A percentile compares a stretch with the other conserved stretches of the same genome.
phyloP scores from a whole-genome alignment of 176 grass and related monocot genomes.

The Avena insularis region DNA sequence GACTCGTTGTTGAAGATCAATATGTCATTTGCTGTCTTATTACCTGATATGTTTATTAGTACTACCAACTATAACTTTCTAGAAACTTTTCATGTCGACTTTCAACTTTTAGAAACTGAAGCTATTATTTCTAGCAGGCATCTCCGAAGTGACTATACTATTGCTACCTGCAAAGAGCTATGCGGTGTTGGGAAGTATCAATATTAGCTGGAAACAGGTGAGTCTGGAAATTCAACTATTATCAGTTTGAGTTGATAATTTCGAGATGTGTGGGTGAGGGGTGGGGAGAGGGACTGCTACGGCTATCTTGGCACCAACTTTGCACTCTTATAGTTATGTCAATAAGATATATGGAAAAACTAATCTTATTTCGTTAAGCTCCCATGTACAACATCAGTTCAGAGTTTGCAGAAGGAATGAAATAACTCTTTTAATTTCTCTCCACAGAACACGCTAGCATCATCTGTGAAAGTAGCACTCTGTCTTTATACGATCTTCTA shows the following conservation, averaged over 20 bases:
- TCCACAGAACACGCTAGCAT: neutral
- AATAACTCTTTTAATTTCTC: neutral
- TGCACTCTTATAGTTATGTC: neutral
- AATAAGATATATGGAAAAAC: neutral
- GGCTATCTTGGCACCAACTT: neutral
- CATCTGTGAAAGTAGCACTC: neutral
- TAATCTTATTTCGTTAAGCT: constrained; percentile 4
- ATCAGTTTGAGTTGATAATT: neutral
- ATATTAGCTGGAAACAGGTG: constrained; percentile 3
- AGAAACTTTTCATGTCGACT: neutral
- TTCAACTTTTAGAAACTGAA: neutral
- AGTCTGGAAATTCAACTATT: constrained; percentile 3
- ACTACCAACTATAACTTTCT: neutral
- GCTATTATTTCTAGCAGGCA: neutral
- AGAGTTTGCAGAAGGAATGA: constrained; percentile 13
- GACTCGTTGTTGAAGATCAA: no score
- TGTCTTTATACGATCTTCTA: neutral
- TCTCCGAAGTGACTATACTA: neutral
- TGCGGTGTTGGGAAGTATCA: neutral
- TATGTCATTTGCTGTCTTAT: constrained; percentile 7
- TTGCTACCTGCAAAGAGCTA: constrained; percentile 2
- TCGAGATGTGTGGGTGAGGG: neutral
- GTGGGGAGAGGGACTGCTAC: neutral
- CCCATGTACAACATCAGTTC: neutral
- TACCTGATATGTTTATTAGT: neutral